Percentiles rank a stretch among this genome's conserved stretches.
Conservation (phyloP, 345 rosid genomes). For the Melastoma malabathricum region DNA sequence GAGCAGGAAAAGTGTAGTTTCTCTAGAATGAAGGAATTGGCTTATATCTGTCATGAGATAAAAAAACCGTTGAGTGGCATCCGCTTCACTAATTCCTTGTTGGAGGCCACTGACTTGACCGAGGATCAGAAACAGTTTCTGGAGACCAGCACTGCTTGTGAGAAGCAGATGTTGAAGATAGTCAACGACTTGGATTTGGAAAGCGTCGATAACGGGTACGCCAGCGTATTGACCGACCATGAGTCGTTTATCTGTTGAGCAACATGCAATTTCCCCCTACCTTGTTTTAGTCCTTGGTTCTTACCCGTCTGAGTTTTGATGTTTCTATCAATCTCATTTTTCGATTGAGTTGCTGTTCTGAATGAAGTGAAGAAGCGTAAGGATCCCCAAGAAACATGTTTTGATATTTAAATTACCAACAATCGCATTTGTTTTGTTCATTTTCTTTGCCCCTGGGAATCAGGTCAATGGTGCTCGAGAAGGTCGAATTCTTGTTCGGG, state of each 20-base stretch:
- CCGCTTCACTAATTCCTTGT: conserved; percentile 56
- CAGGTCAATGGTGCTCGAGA: conserved; percentile 72
- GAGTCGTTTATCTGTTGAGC: neutral
- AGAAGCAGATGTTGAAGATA: conserved; percentile 69
- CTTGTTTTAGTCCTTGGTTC: too few species aligned
- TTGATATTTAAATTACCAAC: neutral
- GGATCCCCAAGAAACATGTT: too few species aligned
- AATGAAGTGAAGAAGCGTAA: too few species aligned
- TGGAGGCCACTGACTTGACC: conserved; percentile 55
- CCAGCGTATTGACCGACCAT: neutral
- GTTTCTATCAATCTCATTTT: too few species aligned
- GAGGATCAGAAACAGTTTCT: conserved; percentile 85
- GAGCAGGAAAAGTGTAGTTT: conserved; percentile 50
- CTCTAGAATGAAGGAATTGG: conserved; percentile 65
- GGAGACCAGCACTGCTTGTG: conserved; percentile 77
- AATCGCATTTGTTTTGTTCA: neutral
- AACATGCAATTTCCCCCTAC: too few species aligned
- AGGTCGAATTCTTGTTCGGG: conserved; percentile 64
- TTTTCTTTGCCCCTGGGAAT: conserved; percentile 7
- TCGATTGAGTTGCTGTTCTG: too few species aligned
- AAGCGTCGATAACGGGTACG: conserved; percentile 67
- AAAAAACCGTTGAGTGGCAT: conserved; percentile 73
- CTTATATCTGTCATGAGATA: conserved; percentile 68
- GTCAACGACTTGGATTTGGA: conserved; percentile 51
- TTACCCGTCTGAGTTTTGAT: too few species aligned